Conservation (phyloP, 768 basidiomycete genomes). For the Sistotremastrum suecicum region DNA sequence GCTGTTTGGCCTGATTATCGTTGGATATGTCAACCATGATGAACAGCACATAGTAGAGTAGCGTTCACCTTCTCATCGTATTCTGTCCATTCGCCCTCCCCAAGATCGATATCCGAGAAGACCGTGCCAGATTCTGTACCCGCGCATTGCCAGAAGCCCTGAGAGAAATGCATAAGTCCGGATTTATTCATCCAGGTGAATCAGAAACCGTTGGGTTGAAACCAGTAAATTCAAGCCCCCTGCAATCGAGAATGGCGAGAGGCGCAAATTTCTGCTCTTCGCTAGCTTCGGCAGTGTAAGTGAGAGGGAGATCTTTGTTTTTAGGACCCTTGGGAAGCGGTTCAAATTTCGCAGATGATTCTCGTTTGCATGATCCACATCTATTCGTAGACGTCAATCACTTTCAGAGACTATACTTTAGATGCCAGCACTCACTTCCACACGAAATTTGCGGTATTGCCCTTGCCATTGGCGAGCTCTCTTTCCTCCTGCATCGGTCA, state of each 20-base stretch:
- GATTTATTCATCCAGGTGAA: neutral
- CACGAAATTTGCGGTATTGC: slow-evolving; percentile 61
- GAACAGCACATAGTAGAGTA: neutral
- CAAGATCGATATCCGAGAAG: slow-evolving; percentile 56
- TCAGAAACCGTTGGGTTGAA: slow-evolving; percentile 57
- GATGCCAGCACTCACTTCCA: slow-evolving; percentile 40
- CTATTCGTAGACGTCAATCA: too few relatives aligned
- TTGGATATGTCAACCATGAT: neutral
- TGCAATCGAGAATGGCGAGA: slow-evolving; percentile 65
- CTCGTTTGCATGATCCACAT: slow-evolving; percentile 43
- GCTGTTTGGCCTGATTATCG: slow-evolving; percentile 32
- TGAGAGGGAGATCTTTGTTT: slow-evolving; percentile 14
- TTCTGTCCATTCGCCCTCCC: slow-evolving; percentile 66
- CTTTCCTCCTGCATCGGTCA: slow-evolving; percentile 39
- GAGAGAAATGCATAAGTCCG: neutral
- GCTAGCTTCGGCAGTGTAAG: slow-evolving; percentile 48
- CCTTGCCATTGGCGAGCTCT: slow-evolving; percentile 52
- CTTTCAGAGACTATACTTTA: too few relatives aligned
- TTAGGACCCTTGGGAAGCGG: slow-evolving; percentile 18
- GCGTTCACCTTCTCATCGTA: slow-evolving; percentile 76
- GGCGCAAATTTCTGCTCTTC: slow-evolving; percentile 37
- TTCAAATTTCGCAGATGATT: slow-evolving; percentile 73
- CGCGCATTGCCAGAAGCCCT: slow-evolving; percentile 72
- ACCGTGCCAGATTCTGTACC: slow-evolving; percentile 39
- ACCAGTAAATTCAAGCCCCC: slow-evolving; percentile 68